Percentiles rank a stretch among this genome's conserved stretches.
phyloP scores from a whole-genome alignment of 2,329 filamentous ascomycete genomes.

The Colletotrichum theobromicola region DNA sequence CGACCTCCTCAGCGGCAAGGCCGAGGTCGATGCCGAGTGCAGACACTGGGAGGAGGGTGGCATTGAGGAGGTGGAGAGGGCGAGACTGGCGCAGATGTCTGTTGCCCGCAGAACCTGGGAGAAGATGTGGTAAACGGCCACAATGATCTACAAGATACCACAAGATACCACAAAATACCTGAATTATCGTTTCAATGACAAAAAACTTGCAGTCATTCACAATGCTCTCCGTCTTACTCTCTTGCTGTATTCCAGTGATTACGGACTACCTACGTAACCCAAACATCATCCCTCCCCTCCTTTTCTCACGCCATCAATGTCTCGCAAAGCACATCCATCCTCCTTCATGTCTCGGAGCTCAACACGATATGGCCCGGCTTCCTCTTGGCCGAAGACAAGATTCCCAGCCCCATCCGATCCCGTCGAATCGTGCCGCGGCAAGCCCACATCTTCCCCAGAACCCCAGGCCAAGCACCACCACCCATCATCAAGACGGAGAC shows the following conservation, averaged over 20 bases:
- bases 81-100: constrained; percentile 38
- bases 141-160: background rate
- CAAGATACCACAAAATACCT: background rate
- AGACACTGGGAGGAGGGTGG: constrained; percentile 48
- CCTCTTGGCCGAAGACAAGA: background rate
- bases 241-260: background rate
- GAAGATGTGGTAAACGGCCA: constrained; percentile 38
- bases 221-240: background rate
- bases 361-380: background rate
- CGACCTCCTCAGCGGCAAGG: constrained; percentile 67
- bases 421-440: background rate
- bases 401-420: background rate
- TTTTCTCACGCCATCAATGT: background rate
- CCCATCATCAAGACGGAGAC: background rate
- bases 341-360: background rate
- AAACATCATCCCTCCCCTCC: background rate
- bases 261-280: background rate
- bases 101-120: constrained; percentile 41
- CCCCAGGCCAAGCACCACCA: background rate
- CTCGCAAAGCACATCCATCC: background rate
- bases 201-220: background rate
- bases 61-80: constrained; percentile 49
- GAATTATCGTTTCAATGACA: background rate
- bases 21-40: constrained; percentile 66
- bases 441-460: background rate